Evolutionary conservation across 768 basidiomycete genomes (phyloP).

Genomic region (Auricularia sp.): DNA sequence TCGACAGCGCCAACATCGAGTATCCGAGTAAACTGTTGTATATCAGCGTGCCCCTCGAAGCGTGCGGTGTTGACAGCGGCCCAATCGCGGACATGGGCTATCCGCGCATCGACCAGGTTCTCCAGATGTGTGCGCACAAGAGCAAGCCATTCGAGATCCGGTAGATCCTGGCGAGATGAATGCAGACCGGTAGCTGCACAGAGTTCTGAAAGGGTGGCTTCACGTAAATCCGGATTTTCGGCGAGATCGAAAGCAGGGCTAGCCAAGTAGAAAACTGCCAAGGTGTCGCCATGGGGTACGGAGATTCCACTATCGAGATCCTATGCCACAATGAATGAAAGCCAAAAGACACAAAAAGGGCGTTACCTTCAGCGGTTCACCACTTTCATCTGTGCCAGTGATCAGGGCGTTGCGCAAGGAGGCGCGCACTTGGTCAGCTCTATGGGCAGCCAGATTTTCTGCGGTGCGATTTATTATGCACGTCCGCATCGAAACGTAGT

Average conservation of each 20-base stretch:
- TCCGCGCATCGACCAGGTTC: constrained; percentile 30
- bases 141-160: constrained; percentile 34
- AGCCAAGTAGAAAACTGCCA: constrained; percentile 24
- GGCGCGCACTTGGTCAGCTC: constrained; percentile 26
- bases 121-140: constrained; percentile 30
- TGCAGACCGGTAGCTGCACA: constrained; percentile 23
- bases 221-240: constrained; percentile 12
- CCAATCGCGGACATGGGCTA: constrained; percentile 42
- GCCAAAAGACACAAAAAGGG: not conserved
- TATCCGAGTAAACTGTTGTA: constrained; percentile 24
- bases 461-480: constrained; percentile 11
- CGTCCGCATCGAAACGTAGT: not conserved
- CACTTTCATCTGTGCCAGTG: constrained; percentile 35
- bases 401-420: constrained; percentile 40
- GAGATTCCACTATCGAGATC: constrained; percentile 41
- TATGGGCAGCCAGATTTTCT: constrained; percentile 20
- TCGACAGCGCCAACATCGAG: constrained; percentile 36
- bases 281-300: constrained; percentile 30
- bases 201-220: constrained; percentile 16
- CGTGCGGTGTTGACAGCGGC: constrained; percentile 36
- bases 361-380: constrained; percentile 43
- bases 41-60: constrained; percentile 34
- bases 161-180: constrained; percentile 21
- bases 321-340: constrained; percentile 18
- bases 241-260: not conserved